Evolutionary conservation across 345 rosid species (phyloP), one percentile per base, ranked within the genome.

Genomic region (Garcia nutans): DNA sequence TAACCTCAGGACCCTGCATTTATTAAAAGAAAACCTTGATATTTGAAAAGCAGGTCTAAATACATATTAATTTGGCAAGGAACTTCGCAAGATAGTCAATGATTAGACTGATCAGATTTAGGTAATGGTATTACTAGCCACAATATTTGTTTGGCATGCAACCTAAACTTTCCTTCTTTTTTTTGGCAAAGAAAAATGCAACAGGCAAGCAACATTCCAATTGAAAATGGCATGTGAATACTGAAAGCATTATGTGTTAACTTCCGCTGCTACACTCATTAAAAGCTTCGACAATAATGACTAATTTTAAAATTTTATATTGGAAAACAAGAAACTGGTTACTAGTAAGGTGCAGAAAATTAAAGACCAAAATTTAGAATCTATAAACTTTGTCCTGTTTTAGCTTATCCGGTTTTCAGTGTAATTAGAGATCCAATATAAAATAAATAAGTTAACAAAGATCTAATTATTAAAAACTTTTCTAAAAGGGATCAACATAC

Each of bases 1-100:
- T 86, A 76, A 96, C 99, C 88, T 96, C 99, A 82, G 99, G 99
- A 65, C 98, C 99, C 98, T 95, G 80, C 71, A 68, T 52, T 41
- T 11, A 17, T 83, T 56, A 63, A 68, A 70, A 45, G 73, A 79
- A 41, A 28, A 65, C 49, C 19, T 75, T n/a, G 23, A n/a, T 5
- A 56, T 65, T 33, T 44, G 16, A 45, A 70, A 54, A 28, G 44
- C 12, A 23, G 49, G 45, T 54, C 50, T 24, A 68, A 47, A 31
- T 26, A 26, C 11, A 28, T 19, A 59, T 45, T 15, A 47, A 24
- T 45, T 50, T 10, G 47, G 62, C 42, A 74, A 78, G 63, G 70
- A 56, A 68, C 2, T 28, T 13, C 9, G 47, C 60, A 8, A 65
- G 47, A 59, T 24, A 56, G 20, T 4, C 45, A 52, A 45, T 11